Evolutionary conservation across 208 protist species (phyloP), one percentile per base, ranked within the genome.

Genomic region (Angomonas deanei): DNA sequence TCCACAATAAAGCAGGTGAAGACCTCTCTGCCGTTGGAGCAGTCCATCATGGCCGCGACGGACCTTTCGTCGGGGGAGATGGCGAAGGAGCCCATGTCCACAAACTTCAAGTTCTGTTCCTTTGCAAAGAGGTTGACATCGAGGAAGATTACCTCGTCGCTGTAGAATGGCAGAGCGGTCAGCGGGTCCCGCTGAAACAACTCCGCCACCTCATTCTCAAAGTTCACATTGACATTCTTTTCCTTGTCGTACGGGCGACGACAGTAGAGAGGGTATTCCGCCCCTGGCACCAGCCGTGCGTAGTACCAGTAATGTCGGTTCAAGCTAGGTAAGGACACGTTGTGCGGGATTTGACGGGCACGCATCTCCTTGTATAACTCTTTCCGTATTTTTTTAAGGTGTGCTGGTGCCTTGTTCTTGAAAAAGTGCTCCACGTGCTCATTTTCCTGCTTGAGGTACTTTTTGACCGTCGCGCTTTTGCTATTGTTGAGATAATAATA

Each of bases 221-320:
- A 89, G 46, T 47, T 30, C 4, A 11, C 59, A 28, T 76, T 89
- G 2, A 64, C 27, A 8, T 13, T 34, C 11, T 58, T 66, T 2
- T 47, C 27, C 17, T 17, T 31, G 36, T 49, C 49, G 28, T 75
- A 82, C 6, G 74, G 79, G 13, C 80, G 74, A 3, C 86, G 76
- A 49, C 82, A 92, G 59, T 74, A 78, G 0, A 84, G 33, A 17
- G 70, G 50, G 60, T 92, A 72, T 57, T 89, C 80, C 1, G 74
- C 80, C 49, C 78, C 73, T n/a, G 70, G 52, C 15, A 88, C 56
- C 11, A 62, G 49, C n/a, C 82, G 76, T 6, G 71, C 72, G 61
- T 84, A 92, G 68, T 92, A 92, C 82, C 82, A 92, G 57, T 69
- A 92, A 28, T 63, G 13, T 32, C 82, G 70, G 55, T 92, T 77